phyloP scores from a whole-genome alignment of 176 grass and related monocot genomes.

The Poa annua region DNA sequence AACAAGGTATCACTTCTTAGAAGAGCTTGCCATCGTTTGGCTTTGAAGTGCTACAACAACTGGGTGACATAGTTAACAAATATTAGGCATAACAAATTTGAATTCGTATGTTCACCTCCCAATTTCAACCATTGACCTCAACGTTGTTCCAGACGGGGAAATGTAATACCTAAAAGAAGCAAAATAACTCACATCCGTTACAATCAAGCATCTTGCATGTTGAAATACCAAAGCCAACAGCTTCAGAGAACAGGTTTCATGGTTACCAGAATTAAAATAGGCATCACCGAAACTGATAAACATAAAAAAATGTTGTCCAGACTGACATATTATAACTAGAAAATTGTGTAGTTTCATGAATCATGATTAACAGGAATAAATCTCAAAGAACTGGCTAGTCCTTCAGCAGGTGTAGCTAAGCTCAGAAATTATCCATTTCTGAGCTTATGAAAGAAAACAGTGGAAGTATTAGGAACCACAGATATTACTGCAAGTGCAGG shows the following conservation, averaged over 20 bases:
- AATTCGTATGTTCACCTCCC: slow-evolving; percentile 48
- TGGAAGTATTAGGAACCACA: not conserved
- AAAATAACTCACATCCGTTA: slow-evolving; percentile 25
- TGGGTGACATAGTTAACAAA: not conserved
- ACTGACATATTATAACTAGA: slow-evolving; percentile 25
- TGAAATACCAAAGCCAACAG: slow-evolving; percentile 20
- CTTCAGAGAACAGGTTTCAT: not conserved
- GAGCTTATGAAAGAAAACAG: not conserved
- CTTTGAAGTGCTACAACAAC: slow-evolving; percentile 15
- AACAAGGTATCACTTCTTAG: not conserved
- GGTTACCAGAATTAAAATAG: slow-evolving; percentile 11
- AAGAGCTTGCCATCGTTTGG: not conserved
- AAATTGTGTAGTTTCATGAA: slow-evolving; percentile 31
- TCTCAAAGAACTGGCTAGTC: not conserved
- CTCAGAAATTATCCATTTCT: slow-evolving; percentile 7
- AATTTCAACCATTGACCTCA: slow-evolving; percentile 68
- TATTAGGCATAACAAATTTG: slow-evolving; percentile 9
- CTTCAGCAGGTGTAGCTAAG: slow-evolving; percentile 33
- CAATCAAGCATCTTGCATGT: slow-evolving; percentile 12
- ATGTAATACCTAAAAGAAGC: slow-evolving; percentile 65
- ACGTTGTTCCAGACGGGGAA: slow-evolving; percentile 58
- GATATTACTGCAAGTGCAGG: slow-evolving; percentile 29
- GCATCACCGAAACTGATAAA: slow-evolving; percentile 20
- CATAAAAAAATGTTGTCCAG: slow-evolving; percentile 15
- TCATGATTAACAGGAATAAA: slow-evolving; percentile 3